Conservation (phyloP, 805 yeast species). For the Starmerella etchellsii region DNA sequence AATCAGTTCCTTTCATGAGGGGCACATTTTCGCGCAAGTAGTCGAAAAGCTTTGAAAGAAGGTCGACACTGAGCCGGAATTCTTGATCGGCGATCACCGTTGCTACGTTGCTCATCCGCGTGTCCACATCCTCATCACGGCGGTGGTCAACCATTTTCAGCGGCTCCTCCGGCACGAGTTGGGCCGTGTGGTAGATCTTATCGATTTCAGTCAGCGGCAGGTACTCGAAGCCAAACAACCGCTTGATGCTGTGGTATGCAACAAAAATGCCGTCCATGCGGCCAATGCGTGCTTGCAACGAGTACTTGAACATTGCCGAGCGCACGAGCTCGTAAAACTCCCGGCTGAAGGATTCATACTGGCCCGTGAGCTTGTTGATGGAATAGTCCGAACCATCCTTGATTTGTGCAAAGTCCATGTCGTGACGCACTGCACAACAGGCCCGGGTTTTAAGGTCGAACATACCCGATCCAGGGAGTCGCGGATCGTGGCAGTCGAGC, state of each 20-base stretch:
- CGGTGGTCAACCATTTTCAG: not conserved
- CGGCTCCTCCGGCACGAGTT: slow-evolving; percentile 10
- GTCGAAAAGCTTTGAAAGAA: slow-evolving; percentile 39
- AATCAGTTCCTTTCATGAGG: not conserved
- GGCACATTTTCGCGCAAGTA: slow-evolving; percentile 24
- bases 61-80: slow-evolving; percentile 44
- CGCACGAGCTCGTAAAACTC: slow-evolving; percentile 66
- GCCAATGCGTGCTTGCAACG: slow-evolving; percentile 86
- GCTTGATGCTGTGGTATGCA: slow-evolving; percentile 73
- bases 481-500: slow-evolving; percentile 63
- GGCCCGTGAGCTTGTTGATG: slow-evolving; percentile 48
- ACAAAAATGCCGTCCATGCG: slow-evolving; percentile 93
- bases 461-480: slow-evolving; percentile 80
- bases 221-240: slow-evolving; percentile 83
- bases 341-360: slow-evolving; percentile 66
- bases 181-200: slow-evolving; percentile 41
- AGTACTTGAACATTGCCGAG: slow-evolving; percentile 69
- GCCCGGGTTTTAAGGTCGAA: slow-evolving; percentile 91
- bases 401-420: slow-evolving; percentile 47
- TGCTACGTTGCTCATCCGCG: slow-evolving; percentile 27
- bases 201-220: slow-evolving; percentile 66
- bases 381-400: slow-evolving; percentile 54
- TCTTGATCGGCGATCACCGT: slow-evolving; percentile 51
- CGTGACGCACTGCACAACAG: slow-evolving; percentile 72
- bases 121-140: slow-evolving; percentile 20